Evolutionary conservation across 495 filamentous ascomycete genomes (phyloP).

Genomic region (Penicillium bialowiezense): DNA sequence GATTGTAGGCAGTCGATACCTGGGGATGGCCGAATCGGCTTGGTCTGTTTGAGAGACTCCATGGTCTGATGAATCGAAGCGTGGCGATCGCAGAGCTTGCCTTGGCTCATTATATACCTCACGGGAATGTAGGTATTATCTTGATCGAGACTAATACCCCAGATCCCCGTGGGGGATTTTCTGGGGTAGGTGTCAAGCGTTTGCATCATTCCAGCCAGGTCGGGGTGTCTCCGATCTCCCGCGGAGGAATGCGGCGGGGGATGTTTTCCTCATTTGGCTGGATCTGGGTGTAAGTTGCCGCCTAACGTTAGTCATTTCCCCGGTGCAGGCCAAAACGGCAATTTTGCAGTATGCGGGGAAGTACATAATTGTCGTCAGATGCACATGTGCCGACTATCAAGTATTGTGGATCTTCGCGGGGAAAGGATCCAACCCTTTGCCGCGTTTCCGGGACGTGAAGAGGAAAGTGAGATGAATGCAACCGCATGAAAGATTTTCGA

Average conservation of each 20-base stretch:
- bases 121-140: no score
- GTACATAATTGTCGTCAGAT: neutral
- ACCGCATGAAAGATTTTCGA: no score
- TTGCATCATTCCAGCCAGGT: neutral
- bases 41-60: slow-evolving; percentile 12
- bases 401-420: no score
- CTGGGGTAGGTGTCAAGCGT: neutral
- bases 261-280: neutral
- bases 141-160: neutral
- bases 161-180: neutral
- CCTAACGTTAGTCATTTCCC: neutral
- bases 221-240: neutral
- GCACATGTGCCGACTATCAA: neutral
- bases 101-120: neutral
- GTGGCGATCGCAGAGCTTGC: neutral
- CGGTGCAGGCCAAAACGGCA: neutral
- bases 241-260: neutral
- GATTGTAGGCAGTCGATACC: slow-evolving; percentile 1
- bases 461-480: no score
- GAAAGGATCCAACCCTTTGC: no score
- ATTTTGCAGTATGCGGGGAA: neutral
- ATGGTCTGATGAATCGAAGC: neutral
- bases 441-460: no score
- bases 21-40: slow-evolving; percentile 13
- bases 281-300: neutral